Conservation (phyloP, 2,329 filamentous ascomycete genomes). For the Aspergillus tamarii region DNA sequence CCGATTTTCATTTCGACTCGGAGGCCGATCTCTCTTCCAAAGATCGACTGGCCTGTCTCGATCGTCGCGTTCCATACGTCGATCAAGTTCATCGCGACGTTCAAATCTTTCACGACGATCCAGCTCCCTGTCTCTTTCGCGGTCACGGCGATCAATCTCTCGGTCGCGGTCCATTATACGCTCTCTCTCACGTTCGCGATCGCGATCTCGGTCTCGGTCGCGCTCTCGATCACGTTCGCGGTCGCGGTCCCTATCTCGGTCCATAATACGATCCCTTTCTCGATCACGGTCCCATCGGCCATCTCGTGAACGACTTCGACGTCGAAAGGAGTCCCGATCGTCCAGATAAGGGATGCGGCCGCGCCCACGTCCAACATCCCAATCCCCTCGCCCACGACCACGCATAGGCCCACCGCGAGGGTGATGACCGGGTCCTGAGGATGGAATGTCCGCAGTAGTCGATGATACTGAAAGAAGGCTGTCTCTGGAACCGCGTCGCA, state of each 20-base stretch:
- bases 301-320: slow-evolving; percentile 50
- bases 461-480: slow-evolving; percentile 44
- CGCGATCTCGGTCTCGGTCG: slow-evolving; percentile 33
- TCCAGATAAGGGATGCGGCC: slow-evolving; percentile 45
- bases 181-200: slow-evolving; percentile 43
- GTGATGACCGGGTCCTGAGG: slow-evolving; percentile 36
- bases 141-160: slow-evolving; percentile 29
- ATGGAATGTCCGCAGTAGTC: slow-evolving; percentile 39
- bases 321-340: slow-evolving; percentile 47
- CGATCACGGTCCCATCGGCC: slow-evolving; percentile 46
- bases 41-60: slow-evolving; percentile 34
- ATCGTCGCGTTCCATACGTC: slow-evolving; percentile 23
- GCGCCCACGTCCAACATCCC: slow-evolving; percentile 48
- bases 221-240: slow-evolving; percentile 39
- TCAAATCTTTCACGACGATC: slow-evolving; percentile 17
- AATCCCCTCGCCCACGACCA: slow-evolving; percentile 48
- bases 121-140: slow-evolving; percentile 25
- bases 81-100: slow-evolving; percentile 14
- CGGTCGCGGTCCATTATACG: slow-evolving; percentile 39
- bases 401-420: slow-evolving; percentile 43
- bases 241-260: slow-evolving; percentile 35
- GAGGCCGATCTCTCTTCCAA: slow-evolving; percentile 46
- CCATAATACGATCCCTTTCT: slow-evolving; percentile 37
- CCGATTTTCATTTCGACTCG: slow-evolving; percentile 35
- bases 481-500: slow-evolving; percentile 50